Conservation (phyloP, 306 rosid genomes). For the Cotoneaster glaucophyllus region DNA sequence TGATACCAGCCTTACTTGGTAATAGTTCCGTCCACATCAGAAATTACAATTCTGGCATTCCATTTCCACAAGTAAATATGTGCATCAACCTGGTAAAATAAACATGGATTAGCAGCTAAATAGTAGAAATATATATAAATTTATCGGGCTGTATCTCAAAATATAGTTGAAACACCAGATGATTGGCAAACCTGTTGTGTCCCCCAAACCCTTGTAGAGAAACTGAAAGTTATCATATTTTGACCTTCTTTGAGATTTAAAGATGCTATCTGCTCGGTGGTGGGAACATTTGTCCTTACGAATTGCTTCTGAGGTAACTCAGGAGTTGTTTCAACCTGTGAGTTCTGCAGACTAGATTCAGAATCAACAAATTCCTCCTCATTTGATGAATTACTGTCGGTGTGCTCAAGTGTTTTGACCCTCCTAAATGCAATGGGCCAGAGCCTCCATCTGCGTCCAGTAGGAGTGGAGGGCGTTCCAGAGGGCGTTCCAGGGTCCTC, state of each 20-base stretch:
- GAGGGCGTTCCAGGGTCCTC: constrained; percentile 33
- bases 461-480: constrained; percentile 33
- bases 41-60: constrained; percentile 91
- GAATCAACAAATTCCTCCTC: constrained; percentile 91
- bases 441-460: constrained; percentile 86
- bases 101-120: constrained; percentile 21
- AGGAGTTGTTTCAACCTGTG: constrained; percentile 32
- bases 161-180: constrained; percentile 10
- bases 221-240: constrained; percentile 81
- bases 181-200: constrained; percentile 68
- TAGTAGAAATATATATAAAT: not conserved
- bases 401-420: constrained; percentile 79
- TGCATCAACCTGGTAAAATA: constrained; percentile 77
- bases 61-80: constrained; percentile 97
- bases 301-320: constrained; percentile 62
- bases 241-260: constrained; percentile 94
- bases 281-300: constrained; percentile 87
- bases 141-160: not conserved
- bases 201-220: constrained; percentile 89
- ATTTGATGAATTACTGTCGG: constrained; percentile 48
- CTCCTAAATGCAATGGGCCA: constrained; percentile 89
- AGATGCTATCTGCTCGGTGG: constrained; percentile 91
- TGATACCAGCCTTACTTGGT: constrained; percentile 68
- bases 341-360: constrained; percentile 46
- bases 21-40: constrained; percentile 98